phyloP scores from a whole-genome alignment of 768 basidiomycete species.

The Tricholoma terreum region DNA sequence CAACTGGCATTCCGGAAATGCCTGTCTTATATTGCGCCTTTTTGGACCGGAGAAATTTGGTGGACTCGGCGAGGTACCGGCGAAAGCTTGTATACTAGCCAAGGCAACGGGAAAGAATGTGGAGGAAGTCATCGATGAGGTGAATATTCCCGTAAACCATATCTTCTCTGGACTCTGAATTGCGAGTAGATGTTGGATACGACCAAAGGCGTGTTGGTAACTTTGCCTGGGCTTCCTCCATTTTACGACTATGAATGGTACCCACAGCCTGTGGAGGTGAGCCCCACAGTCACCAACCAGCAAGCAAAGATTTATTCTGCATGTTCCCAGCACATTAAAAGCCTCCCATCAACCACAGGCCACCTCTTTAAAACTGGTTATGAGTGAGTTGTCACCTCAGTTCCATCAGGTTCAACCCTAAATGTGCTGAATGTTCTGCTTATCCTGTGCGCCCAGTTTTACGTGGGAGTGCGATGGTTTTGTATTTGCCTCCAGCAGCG shows the following conservation, averaged over 20 bases:
- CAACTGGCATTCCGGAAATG: slow-evolving; percentile 9
- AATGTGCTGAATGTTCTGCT: not conserved
- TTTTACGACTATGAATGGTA: slow-evolving; percentile 22
- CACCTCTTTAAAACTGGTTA: not conserved
- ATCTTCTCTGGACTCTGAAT: not conserved
- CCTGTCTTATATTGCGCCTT: slow-evolving; percentile 8
- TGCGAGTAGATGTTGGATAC: slow-evolving; percentile 13
- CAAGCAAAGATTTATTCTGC: too few relatives aligned
- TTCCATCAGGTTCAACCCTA: not conserved
- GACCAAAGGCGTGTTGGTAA: slow-evolving; percentile 16
- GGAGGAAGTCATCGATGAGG: slow-evolving; percentile 16
- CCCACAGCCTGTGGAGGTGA: slow-evolving; percentile 5
- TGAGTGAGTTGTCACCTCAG: not conserved
- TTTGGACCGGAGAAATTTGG: slow-evolving; percentile 19
- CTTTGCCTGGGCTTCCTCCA: slow-evolving; percentile 18
- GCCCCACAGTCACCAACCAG: too few relatives aligned
- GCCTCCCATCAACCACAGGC: too few relatives aligned
- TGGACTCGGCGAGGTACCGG: slow-evolving; percentile 15
- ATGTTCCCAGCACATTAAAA: too few relatives aligned
- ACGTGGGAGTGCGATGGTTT: slow-evolving; percentile 11
- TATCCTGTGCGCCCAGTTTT: not conserved
- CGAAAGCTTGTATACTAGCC: slow-evolving; percentile 12
- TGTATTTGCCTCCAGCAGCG: slow-evolving; percentile 10
- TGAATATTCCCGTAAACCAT: not conserved
- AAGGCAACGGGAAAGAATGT: slow-evolving; percentile 3